Evolutionary conservation across 1,139 yeast species (phyloP), one percentile per base, ranked within the genome.

Genomic region (Taphrina confusa): DNA sequence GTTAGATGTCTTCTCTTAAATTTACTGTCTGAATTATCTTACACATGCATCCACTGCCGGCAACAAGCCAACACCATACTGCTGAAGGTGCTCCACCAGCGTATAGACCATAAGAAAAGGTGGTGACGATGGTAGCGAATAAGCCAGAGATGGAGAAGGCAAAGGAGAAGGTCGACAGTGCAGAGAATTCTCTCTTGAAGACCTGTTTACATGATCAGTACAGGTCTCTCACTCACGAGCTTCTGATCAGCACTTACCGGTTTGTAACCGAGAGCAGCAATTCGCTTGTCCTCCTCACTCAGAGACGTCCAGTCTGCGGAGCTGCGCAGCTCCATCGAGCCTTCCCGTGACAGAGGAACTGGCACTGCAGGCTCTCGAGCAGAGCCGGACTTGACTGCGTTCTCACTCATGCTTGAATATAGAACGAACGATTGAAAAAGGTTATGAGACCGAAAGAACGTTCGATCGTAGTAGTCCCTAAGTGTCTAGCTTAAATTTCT

Each of bases 131-230:
- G 9, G 89, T 84, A 1, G 92, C 91, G 60, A 85, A 76, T 61
- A 85, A 75, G 4, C 90, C 87, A 68, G 85, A 76, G 58, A 85
- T 87, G 12, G 87, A 81, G 72, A 85, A 85, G 12, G 89, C 83
- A 31, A 64, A 62, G 12, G 64, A 64, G 36, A 64, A 64, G 27
- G 84, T 87, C 42, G 84, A 82, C 64, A 85, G 80, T 1, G 85
- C 79, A 3, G 87, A 78, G 65, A 73, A 74, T 66, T 85, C 88
- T 70, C 92, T 80, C 68, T 81, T 81, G 70, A 85, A 82, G 68
- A 85, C 91, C 66, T 82, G 87, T 68, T 82, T 82, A 16, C 16
- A 4, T 12, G 11, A 27, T 39, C 44, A 39, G 27, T 16, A 20
- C 6, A 4, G 27, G 25, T 16, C 20, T 39, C 4, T 5, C 23